Base-by-base conservation (phyloP, 2,329 filamentous ascomycete species). In the Ophiostoma ulmi region DNA sequence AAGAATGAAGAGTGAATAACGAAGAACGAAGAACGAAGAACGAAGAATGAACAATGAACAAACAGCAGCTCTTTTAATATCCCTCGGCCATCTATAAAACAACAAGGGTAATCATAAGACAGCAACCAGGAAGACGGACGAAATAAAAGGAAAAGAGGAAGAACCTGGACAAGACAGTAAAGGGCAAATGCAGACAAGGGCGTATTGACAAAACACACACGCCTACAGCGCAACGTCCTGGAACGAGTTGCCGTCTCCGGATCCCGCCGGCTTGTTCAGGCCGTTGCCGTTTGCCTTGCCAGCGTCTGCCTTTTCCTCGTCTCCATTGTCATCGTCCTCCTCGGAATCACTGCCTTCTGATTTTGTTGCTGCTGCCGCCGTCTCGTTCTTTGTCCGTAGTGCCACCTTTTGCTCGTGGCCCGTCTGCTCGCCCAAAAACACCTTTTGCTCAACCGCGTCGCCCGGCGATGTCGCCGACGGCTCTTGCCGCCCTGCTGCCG, bases 171-270 rank as follows among this genome's bases (percentile, higher is more conserved):
- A 64, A 31, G 63, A 22, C 31, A 52, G 35, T 13, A 67, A 38
- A 67, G 13, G 10, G 38, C 41, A 55, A 5, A 22, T 22, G n/a
- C 13, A 22, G 1, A 11, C n/a, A 5, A 14, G 52, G 11, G 31
- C 31, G 31, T 31, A 3, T 31, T 31, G 31, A 31, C 31, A 31
- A 31, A 3, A 31, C 31, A 31, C 26, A 3, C 31, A 31, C 31
- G 31, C 44, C 13, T 69, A 89, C 75, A 90, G 79, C 72, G 85
- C 86, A 66, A 90, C 87, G 74, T 90, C 86, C 75, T 89, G 87
- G 78, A 90, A 89, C n/a, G 86, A 86, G 5, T 83, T 82, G 0
- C 85, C 84, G 73, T 87, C 86, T 22, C 81, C 83, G 3, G 86
- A 83, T 7, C 85, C 79, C 20, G 80, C 22, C 7, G 71, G 52